phyloP scores from a whole-genome alignment of 257 asterid genomes.

The Lavandula angustifolia region DNA sequence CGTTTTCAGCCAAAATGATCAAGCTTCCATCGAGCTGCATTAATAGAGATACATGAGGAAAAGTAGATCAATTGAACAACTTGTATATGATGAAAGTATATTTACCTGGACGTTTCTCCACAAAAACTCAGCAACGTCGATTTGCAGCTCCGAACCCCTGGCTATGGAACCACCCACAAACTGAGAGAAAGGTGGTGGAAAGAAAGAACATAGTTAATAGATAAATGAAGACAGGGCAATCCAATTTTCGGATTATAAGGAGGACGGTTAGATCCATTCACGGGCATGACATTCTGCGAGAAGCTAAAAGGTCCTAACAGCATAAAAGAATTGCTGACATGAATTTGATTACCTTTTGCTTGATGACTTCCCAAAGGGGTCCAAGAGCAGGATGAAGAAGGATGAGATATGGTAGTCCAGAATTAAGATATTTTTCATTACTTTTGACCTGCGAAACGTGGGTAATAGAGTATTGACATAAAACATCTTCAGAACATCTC shows the following conservation, averaged over 20 bases:
- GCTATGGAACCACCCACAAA: constrained; percentile 86
- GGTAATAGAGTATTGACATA: constrained; percentile 22
- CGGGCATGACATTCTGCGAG: constrained; percentile 18
- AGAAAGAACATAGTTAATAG: constrained; percentile 31
- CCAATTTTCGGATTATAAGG: constrained; percentile 3
- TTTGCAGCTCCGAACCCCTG: constrained; percentile 83
- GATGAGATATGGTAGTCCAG: constrained; percentile 92
- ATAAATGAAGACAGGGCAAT: neutral
- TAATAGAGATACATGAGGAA: constrained; percentile 37
- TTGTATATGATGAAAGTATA: constrained; percentile 25
- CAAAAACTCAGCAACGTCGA: constrained; percentile 86
- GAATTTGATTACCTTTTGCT: constrained; percentile 70
- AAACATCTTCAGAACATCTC: constrained; percentile 17
- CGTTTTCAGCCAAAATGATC: constrained; percentile 74
- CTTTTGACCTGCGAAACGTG: constrained; percentile 58
- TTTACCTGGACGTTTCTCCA: constrained; percentile 95
- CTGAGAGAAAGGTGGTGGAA: constrained; percentile 45
- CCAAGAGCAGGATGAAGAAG: constrained; percentile 99
- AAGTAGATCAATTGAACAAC: constrained; percentile 25
- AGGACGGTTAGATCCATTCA: constrained; percentile 21
- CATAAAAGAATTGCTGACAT: constrained; percentile 17
- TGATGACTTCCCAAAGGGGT: constrained; percentile 93
- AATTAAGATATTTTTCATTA: constrained; percentile 70
- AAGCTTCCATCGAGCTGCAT: constrained; percentile 94
- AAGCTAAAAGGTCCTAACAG: constrained; percentile 24